A percentile compares a stretch with the other conserved stretches of the same genome.
Conservation (phyloP, 371 early-diverging fungal genomes). For the Rhizopus microsporus region DNA sequence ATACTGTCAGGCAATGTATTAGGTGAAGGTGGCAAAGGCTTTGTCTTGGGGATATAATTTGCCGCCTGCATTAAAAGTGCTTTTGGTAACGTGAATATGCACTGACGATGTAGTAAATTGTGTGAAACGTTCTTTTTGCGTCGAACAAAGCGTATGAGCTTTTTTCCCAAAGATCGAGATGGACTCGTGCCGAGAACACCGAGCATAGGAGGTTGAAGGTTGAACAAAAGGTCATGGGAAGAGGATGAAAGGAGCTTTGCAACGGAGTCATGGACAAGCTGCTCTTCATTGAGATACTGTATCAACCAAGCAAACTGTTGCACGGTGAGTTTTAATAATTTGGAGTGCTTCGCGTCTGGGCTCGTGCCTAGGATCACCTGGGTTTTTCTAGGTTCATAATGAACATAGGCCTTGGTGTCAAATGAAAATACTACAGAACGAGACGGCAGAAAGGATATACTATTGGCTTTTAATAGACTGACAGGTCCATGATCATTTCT, state of each 20-base stretch:
- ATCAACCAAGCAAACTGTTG: conserved; percentile 45
- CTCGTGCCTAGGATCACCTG: conserved; percentile 32
- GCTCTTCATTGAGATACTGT: conserved; percentile 30
- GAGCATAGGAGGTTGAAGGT: conserved; percentile 21
- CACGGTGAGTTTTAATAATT: conserved; percentile 27
- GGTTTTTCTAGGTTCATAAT: conserved; percentile 35
- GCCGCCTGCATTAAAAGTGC: conserved; percentile 41
- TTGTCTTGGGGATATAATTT: conserved; percentile 35
- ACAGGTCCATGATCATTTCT: conserved; percentile 13
- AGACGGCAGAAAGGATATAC: conserved; percentile 5
- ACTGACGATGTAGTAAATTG: conserved; percentile 9
- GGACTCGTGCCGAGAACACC: conserved; percentile 14
- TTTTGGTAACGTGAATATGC: conserved; percentile 39
- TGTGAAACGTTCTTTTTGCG: conserved; percentile 6
- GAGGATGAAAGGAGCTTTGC: not conserved
- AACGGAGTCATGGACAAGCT: conserved; percentile 17
- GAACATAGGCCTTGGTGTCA: conserved; percentile 32
- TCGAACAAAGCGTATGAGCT: conserved; percentile 24
- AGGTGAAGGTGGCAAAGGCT: conserved; percentile 28
- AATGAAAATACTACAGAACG: conserved; percentile 3
- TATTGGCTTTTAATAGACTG: conserved; percentile 17
- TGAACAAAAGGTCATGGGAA: not conserved
- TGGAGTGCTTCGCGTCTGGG: conserved; percentile 27
- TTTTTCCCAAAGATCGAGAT: conserved; percentile 15
- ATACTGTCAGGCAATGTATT: not conserved